Base-by-base conservation (phyloP, 73 alveolate genomes). In the Diophrys appendiculata region DNA sequence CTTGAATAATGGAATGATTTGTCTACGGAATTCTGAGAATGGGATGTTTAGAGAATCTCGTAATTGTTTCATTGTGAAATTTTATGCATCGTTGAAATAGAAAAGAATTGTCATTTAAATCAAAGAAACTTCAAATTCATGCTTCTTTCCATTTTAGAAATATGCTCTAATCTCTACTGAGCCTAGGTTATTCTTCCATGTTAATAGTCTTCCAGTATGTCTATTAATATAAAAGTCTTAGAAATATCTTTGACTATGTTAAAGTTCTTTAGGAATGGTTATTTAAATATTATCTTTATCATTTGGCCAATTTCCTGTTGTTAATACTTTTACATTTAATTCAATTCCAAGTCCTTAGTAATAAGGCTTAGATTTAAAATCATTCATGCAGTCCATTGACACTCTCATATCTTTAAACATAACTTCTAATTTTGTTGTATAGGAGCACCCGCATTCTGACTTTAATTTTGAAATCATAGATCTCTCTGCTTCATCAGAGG, bases 261-360 rank as follows among this genome's bases (percentile, higher is more conserved):
- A 24, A 13, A 77, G 18, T 67, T 88, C 88, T n/a, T 53, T n/a
- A 3, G 90, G 90, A 28, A 88, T 34, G 35, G 8, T 53, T 22
- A 72, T 64, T 27, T 73, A 35, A 76, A 52, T 25, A 13, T 56
- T 33, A 0, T n/a, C 65, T 0, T 32, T 29, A 0, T 83, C 89
- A 68, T 65, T 87, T 29, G 97, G 91, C 97, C 97, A 91, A 79
- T 82, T 82, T 52, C 97, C 97, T 33, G 92, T 81, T 28, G 97
- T 91, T 74, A 91, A 82, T 25, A 91, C 92, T 67, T 88, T 82
- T 23, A 88, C 84, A 35, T 83, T 80, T 22, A 91, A 73, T 24
- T 86, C 94, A 35, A 88, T 29, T 14, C 68, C 74, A 13, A 69
- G 54, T 0, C 54, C 31, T 13, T 53, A 69, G 5, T 76, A 34